Base-by-base conservation (phyloP, 306 rosid species). In the Albizia julibrissin region DNA sequence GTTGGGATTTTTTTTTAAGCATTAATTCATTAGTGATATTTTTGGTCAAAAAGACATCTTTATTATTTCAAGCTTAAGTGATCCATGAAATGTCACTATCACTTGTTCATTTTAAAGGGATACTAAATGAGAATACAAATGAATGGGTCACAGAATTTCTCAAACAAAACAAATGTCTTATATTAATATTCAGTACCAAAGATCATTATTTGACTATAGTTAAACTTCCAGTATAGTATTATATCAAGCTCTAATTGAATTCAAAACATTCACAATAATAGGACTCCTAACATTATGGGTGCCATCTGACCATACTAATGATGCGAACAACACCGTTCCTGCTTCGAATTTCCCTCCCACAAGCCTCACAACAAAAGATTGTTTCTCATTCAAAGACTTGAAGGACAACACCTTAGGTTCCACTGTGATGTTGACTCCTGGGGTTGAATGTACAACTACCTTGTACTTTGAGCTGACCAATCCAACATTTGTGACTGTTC, bases 401-500 rank as follows among this genome's bases (percentile, higher is more conserved):
- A 90, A 88, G 27, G 86, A 70, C 9, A 90, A 81, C 15, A 75
- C n/a, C 24, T 46, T 29, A 14, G 93, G 91, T 54, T 39, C 77
- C 26, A 82, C 89, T 10, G 72, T 66, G 42, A 84, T 42, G n/a
- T 82, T 47, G 21, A 85, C 3, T 33, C 18, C 11, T 11, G 71
- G 37, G 18, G 18, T 16, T 18, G 74, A 61, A 3, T 42, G 1
- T 42, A 89, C 42, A 16, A 1, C 65, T 6, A 77, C 84, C 49
- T 59, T 42, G 75, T 86, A 88, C 43, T 61, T 82, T 6, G 88
- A 84, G 8, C 46, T 79, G 12, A 47, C 78, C 27, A 12, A 29
- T 33, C 89, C 91, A 22, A 89, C 89, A 72, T 89, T 89, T 73
- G 80, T 85, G 1, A 81, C 83, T 8, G 39, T 37, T 67, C 90